Evolutionary conservation across 345 rosid species (phyloP), one percentile per base, ranked within the genome.

Genomic region (Carallia brachiata): DNA sequence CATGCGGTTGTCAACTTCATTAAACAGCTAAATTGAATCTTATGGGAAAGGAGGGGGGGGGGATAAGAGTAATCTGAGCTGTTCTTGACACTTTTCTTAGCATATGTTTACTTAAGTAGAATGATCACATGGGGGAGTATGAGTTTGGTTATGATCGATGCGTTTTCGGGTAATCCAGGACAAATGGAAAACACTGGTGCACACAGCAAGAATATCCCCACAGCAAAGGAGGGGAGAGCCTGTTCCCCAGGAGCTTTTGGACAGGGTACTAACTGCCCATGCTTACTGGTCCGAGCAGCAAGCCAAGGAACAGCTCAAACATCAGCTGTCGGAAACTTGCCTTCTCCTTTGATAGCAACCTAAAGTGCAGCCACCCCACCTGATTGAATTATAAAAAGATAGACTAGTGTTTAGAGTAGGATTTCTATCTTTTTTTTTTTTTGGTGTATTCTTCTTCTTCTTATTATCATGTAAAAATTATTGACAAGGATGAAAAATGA

Each of bases 211-310:
- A 81, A 95, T 95, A 84, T 86, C 97, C 56, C 99, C 98, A 0
- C 98, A 90, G 71, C 99, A 95, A 79, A 88, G 99, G 84, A 87
- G 99, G 79, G 99, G 98, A 63, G 97, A 90, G 87, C 96, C 97
- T n/a, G 99, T 95, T 4, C 97, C 99, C 0, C 97, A 95, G 69
- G 97, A 95, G 77, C 97, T 95, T 57, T 63, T 95, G 70, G 97
- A 95, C 80, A 73, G 99, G 76, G 99, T 92, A 53, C 82, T 92
- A 15, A 82, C 80, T 1, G 97, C 97, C 7, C 99, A 92, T 50
- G 96, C 97, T n/a, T 85, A 81, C 78, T 95, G 99, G 98, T 86
- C 96, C 62, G 87, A 89, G 68, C 97, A 92, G 57, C 97, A 94
- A 68, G 87, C 90, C 7, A 91, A 81, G 80, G 92, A 87, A 65